Evolutionary conservation across 1,284 basidiomycete species (phyloP).

Genomic region (Rhizoctonia solani): DNA sequence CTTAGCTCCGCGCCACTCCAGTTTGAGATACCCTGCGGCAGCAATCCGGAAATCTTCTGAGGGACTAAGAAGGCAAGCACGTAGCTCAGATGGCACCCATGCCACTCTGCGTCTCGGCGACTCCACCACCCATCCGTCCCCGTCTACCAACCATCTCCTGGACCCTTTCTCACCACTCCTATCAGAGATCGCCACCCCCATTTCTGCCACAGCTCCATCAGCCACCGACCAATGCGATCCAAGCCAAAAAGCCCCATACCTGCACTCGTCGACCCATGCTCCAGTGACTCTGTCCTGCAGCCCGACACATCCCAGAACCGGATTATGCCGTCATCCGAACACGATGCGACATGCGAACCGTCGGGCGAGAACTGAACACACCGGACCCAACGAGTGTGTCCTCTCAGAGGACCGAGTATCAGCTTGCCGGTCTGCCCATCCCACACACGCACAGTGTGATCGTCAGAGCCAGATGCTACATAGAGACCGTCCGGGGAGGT

Average conservation of each 20-base stretch:
- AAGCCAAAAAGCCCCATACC: too few species aligned
- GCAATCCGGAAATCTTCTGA: neutral
- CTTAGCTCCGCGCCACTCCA: neutral
- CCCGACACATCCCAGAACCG: conserved; percentile 12
- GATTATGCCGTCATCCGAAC: neutral
- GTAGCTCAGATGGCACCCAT: neutral
- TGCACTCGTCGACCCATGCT: too few species aligned
- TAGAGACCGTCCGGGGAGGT: too few species aligned
- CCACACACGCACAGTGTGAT: neutral
- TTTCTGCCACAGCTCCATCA: neutral
- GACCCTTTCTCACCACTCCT: neutral
- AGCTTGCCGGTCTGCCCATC: neutral
- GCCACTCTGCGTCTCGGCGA: neutral
- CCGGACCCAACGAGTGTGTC: neutral
- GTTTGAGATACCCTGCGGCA: neutral
- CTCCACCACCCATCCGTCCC: neutral
- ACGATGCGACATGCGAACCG: neutral
- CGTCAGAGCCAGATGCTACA: too few species aligned
- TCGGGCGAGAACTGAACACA: neutral
- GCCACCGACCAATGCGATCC: too few species aligned
- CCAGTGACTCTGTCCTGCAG: neutral
- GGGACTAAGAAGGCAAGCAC: neutral
- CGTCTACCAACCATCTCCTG: neutral
- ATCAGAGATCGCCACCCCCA: neutral
- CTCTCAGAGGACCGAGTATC: neutral